phyloP scores from a whole-genome alignment of 257 asterid species.

The Misopates orontium region DNA sequence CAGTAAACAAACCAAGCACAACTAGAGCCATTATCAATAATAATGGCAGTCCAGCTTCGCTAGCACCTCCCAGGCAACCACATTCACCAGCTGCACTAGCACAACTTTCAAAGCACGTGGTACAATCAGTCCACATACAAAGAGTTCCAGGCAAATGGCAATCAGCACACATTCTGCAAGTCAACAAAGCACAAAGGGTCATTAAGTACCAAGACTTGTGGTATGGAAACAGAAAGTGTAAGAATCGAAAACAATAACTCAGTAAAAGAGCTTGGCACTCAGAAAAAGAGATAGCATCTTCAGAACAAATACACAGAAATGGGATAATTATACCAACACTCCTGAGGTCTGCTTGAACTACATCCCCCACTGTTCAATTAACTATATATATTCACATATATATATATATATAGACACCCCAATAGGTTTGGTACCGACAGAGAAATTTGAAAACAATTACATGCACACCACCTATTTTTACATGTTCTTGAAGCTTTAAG shows the following conservation, averaged over 20 bases:
- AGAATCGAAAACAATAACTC: neutral
- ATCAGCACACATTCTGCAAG: constrained; percentile 84
- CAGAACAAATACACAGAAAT: neutral
- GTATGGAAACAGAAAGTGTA: constrained; percentile 1
- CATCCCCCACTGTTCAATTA: too few species aligned
- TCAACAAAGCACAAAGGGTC: neutral
- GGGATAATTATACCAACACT: neutral
- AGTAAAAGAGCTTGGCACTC: neutral
- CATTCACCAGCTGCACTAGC: constrained; percentile 83
- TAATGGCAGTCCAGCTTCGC: constrained; percentile 94
- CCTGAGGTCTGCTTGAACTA: neutral
- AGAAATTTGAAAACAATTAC: too few species aligned
- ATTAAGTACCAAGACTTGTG: neutral
- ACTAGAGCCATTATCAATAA: constrained; percentile 69
- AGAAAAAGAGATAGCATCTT: neutral
- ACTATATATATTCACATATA: too few species aligned
- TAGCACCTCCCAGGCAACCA: constrained; percentile 94
- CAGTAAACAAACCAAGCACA: constrained; percentile 82
- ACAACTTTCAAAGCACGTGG: constrained; percentile 91
- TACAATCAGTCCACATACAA: constrained; percentile 98
- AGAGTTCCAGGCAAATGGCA: constrained; percentile 98
- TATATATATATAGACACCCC: too few species aligned
- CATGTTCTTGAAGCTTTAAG: too few species aligned
- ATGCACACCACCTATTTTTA: too few species aligned
- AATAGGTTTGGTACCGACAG: too few species aligned